Evolutionary conservation across 208 protist species (phyloP).

Genomic region (Zelonia costaricensis): DNA sequence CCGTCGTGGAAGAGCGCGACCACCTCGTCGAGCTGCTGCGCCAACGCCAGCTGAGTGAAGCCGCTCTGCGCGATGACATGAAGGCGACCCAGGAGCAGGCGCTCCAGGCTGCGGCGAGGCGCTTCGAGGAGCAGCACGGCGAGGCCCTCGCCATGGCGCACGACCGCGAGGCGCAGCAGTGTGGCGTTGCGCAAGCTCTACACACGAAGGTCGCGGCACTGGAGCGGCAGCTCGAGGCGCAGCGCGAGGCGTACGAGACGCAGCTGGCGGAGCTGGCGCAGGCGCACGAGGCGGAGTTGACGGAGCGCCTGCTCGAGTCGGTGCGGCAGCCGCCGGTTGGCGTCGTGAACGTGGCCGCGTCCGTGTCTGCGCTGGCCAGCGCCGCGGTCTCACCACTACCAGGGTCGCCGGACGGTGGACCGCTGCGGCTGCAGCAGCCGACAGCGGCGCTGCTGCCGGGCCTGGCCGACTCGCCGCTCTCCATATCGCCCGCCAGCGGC

Average conservation of each 20-base stretch:
- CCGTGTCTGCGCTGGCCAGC: neutral
- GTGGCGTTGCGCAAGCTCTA: slow-evolving; percentile 10
- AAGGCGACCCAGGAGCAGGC: slow-evolving; percentile 23
- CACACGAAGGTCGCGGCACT: slow-evolving; percentile 12
- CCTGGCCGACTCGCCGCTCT: too few relatives aligned
- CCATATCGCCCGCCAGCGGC: too few relatives aligned
- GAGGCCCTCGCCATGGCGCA: slow-evolving; percentile 26
- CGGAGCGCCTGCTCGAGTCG: slow-evolving; percentile 26
- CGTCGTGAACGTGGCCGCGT: neutral
- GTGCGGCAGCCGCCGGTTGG: neutral
- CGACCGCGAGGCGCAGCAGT: slow-evolving; percentile 37
- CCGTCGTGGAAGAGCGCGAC: slow-evolving; percentile 52
- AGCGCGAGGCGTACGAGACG: slow-evolving; percentile 27
- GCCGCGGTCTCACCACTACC: neutral
- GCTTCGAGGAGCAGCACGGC: slow-evolving; percentile 2
- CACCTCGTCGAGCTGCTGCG: slow-evolving; percentile 52
- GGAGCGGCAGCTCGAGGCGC: slow-evolving; percentile 8
- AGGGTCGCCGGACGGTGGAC: slow-evolving; percentile 9
- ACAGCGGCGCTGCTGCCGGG: too few relatives aligned
- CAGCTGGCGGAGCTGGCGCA: slow-evolving; percentile 20
- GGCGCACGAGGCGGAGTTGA: slow-evolving; percentile 17
- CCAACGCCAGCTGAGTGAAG: slow-evolving; percentile 41
- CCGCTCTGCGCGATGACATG: slow-evolving; percentile 36
- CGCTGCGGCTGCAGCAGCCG: too few relatives aligned
- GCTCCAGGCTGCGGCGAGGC: slow-evolving; percentile 15